phyloP scores from a whole-genome alignment of 2,329 filamentous ascomycete species.

The Alternaria sp. region DNA sequence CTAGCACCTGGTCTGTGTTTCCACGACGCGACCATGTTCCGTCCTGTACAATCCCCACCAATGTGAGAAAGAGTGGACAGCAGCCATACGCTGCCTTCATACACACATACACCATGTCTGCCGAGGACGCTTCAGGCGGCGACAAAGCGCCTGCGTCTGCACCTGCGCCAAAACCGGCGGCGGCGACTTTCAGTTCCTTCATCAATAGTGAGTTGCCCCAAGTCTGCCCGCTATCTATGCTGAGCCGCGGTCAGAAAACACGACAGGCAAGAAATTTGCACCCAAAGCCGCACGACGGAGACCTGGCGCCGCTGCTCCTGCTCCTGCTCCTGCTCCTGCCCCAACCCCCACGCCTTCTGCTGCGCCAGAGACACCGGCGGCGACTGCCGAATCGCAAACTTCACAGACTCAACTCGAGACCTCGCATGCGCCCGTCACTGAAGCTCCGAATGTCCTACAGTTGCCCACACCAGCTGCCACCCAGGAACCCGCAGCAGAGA shows the following conservation, averaged over 20 bases:
- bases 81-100: neutral
- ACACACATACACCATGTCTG: slow-evolving; percentile 31
- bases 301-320: slow-evolving; percentile 48
- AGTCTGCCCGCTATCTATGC: slow-evolving; percentile 18
- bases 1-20: slow-evolving; percentile 16
- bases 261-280: slow-evolving; percentile 58
- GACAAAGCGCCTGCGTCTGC: slow-evolving; percentile 25
- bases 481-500: slow-evolving; percentile 25
- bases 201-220: slow-evolving; percentile 40
- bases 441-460: slow-evolving; percentile 22
- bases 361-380: slow-evolving; percentile 19
- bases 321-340: slow-evolving; percentile 19
- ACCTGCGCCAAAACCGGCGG: slow-evolving; percentile 24
- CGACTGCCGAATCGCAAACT: slow-evolving; percentile 23
- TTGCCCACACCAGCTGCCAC: slow-evolving; percentile 37
- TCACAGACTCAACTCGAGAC: slow-evolving; percentile 14
- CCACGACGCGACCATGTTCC: slow-evolving; percentile 11
- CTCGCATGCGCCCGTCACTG: slow-evolving; percentile 18
- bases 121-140: slow-evolving; percentile 28
- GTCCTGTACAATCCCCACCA: neutral
- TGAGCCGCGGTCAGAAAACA: slow-evolving; percentile 44
- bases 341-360: neutral
- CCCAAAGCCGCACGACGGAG: slow-evolving; percentile 58
- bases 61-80: neutral
- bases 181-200: slow-evolving; percentile 39